phyloP scores from a whole-genome alignment of 768 basidiomycete species.

The Boletellus ananas region DNA sequence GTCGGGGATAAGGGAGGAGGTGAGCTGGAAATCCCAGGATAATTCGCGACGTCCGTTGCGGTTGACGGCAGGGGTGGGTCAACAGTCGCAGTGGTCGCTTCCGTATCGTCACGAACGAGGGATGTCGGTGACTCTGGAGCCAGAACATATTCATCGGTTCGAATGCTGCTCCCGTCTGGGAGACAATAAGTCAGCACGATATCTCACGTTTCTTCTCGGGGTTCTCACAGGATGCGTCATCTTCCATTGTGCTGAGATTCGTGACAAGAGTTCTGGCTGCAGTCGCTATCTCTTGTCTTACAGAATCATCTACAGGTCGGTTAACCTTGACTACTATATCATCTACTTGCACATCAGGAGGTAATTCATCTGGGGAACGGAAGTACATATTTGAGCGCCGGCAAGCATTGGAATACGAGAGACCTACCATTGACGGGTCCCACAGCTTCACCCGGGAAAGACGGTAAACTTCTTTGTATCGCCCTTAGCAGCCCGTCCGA shows the following conservation, averaged over 20 bases:
- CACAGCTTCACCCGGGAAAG: neutral
- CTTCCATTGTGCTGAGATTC: neutral
- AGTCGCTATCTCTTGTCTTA: neutral
- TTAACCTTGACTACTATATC: constrained; percentile 9
- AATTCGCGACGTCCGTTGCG: no score
- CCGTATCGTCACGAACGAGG: neutral
- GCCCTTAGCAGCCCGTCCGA: constrained; percentile 8
- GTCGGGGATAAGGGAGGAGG: neutral
- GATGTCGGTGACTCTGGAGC: neutral
- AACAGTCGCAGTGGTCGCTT: no score
- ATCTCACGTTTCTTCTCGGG: no score
- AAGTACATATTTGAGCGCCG: no score
- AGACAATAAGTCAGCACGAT: no score
- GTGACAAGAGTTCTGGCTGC: neutral
- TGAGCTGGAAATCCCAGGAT: no score
- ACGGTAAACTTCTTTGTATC: neutral
- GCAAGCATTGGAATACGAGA: neutral
- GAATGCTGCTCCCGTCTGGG: neutral
- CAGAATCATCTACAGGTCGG: constrained; percentile 5
- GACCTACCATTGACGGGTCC: constrained; percentile 1
- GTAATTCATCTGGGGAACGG: neutral
- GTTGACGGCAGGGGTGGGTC: no score
- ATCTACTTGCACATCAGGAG: neutral
- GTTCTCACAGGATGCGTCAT: no score
- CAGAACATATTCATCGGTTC: neutral